Evolutionary conservation across 2,329 filamentous ascomycete genomes (phyloP), one percentile per base, ranked within the genome.

Genomic region (Cephalotrichum gorgonifer): DNA sequence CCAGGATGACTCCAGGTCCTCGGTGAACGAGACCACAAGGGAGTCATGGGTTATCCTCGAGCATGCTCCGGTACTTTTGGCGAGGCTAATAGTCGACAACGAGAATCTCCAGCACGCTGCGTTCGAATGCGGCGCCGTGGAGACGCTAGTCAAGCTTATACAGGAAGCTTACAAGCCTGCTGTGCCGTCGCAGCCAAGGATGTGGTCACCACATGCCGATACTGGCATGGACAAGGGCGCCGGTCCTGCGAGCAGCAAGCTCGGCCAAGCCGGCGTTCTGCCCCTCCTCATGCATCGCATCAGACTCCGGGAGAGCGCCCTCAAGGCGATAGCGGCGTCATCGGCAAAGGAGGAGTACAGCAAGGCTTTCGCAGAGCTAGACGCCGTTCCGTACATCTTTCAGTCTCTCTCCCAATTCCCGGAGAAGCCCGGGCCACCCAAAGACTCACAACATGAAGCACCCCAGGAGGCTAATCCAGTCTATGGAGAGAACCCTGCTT

Each of bases 261-360:
- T 88, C 35, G 83, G 84, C 6, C 67, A 73, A 11, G 65, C 69
- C n/a, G 83, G 85, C 4, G 74, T 82, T 50, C 72, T 81, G 25
- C 73, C 78, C 2, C 63, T 65, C 57, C 76, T 73, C 59, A 79
- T 64, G 54, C 88, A 95, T 63, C 80, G 83, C 23, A 82, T 90
- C 64, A 83, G 76, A 56, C 77, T 89, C 54, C 80, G 93, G 48
- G 86, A 91, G 63, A 83, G 79, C 45, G 78, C 83, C 2, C 68
- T 97, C 17, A 83, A 83, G 58, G 89, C 88, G 2, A 70, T 97
- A 50, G 86, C 86, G n/a, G 85, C 88, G 2, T 71, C 97, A 46
- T 81, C 86, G 2, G 80, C 86, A 3, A 88, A 89, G 58, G 89
- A 97, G 56, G 80, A 86, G 23, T 88, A 91, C 59, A 78, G 90